A percentile compares a stretch with the other conserved stretches of the same genome.
Conservation (phyloP, 768 basidiomycete species). For the Termitomyces sp. region DNA sequence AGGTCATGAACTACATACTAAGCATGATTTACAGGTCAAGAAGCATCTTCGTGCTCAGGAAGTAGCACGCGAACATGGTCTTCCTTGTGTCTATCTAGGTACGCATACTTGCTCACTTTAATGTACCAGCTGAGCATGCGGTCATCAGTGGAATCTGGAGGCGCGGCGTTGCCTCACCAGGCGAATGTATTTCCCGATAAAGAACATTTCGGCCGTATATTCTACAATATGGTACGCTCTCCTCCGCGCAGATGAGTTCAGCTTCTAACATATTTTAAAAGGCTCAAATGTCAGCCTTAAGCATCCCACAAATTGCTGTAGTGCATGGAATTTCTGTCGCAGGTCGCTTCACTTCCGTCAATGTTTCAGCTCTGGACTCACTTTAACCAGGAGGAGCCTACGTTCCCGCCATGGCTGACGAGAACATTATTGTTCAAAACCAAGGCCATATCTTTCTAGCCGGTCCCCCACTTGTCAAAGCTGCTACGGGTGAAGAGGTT, state of each 20-base stretch:
- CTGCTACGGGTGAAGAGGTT: conserved; percentile 89
- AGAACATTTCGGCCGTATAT: conserved; percentile 94
- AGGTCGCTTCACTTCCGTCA: conserved; percentile 31
- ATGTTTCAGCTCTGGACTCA: not conserved
- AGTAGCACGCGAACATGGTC: conserved; percentile 83
- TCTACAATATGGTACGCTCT: conserved; percentile 84
- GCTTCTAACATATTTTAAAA: conserved; percentile 20
- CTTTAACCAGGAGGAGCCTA: conserved; percentile 70
- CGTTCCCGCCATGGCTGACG: conserved; percentile 95
- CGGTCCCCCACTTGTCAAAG: conserved; percentile 91
- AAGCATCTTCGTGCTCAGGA: conserved; percentile 94
- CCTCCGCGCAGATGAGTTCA: not conserved
- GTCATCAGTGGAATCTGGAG: conserved; percentile 81
- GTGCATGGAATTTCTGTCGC: conserved; percentile 96
- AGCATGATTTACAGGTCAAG: conserved; percentile 59
- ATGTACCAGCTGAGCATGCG: not conserved
- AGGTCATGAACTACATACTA: not conserved
- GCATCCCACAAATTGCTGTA: conserved; percentile 87
- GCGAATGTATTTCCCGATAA: conserved; percentile 94
- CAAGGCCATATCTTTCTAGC: conserved; percentile 94
- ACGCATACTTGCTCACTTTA: conserved; percentile 18
- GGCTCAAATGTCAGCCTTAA: conserved; percentile 91
- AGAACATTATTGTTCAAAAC: conserved; percentile 85
- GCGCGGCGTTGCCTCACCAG: conserved; percentile 89
- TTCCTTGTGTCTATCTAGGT: conserved; percentile 94